Base-by-base conservation (phyloP, 1,284 basidiomycete genomes). In the Heterobasidion irregulare region DNA sequence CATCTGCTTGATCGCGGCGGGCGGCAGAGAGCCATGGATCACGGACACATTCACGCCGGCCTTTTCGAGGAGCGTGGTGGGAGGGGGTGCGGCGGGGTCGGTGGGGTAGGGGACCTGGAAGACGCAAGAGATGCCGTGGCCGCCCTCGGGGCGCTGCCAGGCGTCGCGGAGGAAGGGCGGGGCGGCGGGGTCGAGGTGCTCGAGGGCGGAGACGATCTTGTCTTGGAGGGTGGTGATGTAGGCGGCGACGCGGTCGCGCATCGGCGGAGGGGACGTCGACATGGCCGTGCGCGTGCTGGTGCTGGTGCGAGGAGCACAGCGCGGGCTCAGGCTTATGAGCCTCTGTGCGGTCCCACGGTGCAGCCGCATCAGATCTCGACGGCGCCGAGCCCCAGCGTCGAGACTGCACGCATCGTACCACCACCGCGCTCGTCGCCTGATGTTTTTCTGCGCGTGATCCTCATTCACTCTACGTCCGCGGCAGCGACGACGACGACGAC, bases 31-130 rank as follows among this genome's bases (percentile, higher is more conserved):
- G 41, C 95, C 95, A 66, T 98, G 86, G 0, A 98, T 92, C 65
- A 98, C 78, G 33, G 90, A 93, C 63, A 98, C 89, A 72, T 98
- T 98, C 55, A 98, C 94, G 2, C 97, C 97, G 2, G 89, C 96
- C 71, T 99, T 99, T 69, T 99, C 96, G 63, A 99, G 86, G 16
- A 92, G 77, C 0, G 83, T 77, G 35, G 70, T 62, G 26, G 68
- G 66, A 2, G 66, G 57, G 12, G 65, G 36, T 67, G 66, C 62
- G 26, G 68, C 65, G 2, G 66, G 57, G 13, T 64, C 38, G 67
- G 65, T 46, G 26, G 26, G 26, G 63, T 64, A 59, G 1, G 89
- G 84, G 44, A 80, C 75, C 13, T 89, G 79, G 63, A 98, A 86
- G 13, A 97, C 90, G 68, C 92, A 96, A 1, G 93, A 95, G 56